A percentile compares a stretch with the other conserved stretches of the same genome.
These are phyloP conservation scores for Scutellaria barbata DNA, from an alignment of 257 asterid species.

Conservation along the genomic window DNA sequence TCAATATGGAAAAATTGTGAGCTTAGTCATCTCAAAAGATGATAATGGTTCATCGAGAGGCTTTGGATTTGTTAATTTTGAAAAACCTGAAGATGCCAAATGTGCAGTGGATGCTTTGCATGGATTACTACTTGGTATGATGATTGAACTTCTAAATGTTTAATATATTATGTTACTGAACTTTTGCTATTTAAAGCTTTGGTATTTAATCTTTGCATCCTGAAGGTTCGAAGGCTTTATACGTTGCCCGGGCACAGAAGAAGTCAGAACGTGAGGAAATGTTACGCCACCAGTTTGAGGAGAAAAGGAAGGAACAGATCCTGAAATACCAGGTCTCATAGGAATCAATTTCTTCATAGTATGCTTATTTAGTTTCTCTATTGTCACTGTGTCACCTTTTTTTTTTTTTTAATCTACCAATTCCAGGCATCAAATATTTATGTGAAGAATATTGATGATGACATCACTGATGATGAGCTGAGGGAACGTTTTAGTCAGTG, in stretches of 20 bases:
- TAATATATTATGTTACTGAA: background rate
- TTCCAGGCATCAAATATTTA: constrained; percentile 80
- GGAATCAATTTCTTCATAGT: constrained; percentile 23
- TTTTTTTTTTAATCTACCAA: constrained; percentile 23
- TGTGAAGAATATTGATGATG: constrained; percentile 81
- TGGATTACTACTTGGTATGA: constrained; percentile 72
- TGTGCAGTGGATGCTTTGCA: constrained; percentile 60
- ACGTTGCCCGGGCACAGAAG: constrained; percentile 87
- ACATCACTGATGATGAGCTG: constrained; percentile 67
- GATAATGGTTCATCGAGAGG: constrained; percentile 72
- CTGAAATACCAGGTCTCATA: constrained; percentile 64
- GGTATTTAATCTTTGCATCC: constrained; percentile 23
- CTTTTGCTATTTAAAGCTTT: constrained; percentile 16
- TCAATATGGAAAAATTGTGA: constrained; percentile 58
- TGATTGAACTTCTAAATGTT: constrained; percentile 27
- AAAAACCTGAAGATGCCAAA: constrained; percentile 64
- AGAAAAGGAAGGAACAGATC: constrained; percentile 68
- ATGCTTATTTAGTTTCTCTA: background rate
- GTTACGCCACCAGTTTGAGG: constrained; percentile 72
- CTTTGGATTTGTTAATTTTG: constrained; percentile 79
- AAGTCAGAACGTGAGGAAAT: constrained; percentile 75
- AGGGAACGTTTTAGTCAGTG: constrained; percentile 65
- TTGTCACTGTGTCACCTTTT: background rate
- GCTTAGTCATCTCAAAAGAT: constrained; percentile 58
- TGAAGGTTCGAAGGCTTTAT: constrained; percentile 72